These are phyloP conservation scores for Bruguiera gymnorhiza DNA, from an alignment of 345 rosid genomes.

Conservation along the genomic window DNA sequence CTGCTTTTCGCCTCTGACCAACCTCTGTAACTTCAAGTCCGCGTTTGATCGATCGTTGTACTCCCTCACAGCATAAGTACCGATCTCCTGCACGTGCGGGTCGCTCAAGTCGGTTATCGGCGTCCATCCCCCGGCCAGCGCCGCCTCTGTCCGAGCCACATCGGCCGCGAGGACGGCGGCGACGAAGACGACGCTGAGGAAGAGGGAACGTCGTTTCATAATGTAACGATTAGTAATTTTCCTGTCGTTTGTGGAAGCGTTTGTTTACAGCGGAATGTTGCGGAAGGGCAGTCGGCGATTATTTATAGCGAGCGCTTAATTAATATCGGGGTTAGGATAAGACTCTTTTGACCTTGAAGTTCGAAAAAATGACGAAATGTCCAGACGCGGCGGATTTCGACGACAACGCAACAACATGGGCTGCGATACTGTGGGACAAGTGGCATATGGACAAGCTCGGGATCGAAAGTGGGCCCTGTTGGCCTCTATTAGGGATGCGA, in stretches of 20 bases:
- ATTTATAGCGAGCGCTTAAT: too few relatives aligned
- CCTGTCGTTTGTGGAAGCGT: too few relatives aligned
- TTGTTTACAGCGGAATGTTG: too few relatives aligned
- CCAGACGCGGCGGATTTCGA: not conserved
- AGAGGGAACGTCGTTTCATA: constrained; percentile 3
- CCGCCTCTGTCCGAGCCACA: not conserved
- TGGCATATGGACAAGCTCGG: too few relatives aligned
- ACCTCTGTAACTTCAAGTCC: not conserved
- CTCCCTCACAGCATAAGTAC: constrained; percentile 2
- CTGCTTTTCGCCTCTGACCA: constrained; percentile 12
- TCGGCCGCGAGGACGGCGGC: not conserved
- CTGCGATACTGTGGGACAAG: too few relatives aligned
- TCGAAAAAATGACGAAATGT: not conserved
- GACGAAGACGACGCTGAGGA: constrained; percentile 4
- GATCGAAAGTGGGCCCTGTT: too few relatives aligned
- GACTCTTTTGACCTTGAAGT: not conserved
- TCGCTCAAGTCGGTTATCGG: constrained; percentile 12
- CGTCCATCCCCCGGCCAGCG: constrained; percentile 9
- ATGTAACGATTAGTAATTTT: too few relatives aligned
- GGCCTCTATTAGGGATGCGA: too few relatives aligned
- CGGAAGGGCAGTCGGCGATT: too few relatives aligned
- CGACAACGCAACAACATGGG: not conserved
- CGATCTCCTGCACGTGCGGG: constrained; percentile 17
- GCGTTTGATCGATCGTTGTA: constrained; percentile 2
- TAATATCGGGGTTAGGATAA: too few relatives aligned